These are phyloP conservation scores for Chalciporus piperatus DNA, from an alignment of 768 basidiomycete genomes.

Conservation along the genomic window DNA sequence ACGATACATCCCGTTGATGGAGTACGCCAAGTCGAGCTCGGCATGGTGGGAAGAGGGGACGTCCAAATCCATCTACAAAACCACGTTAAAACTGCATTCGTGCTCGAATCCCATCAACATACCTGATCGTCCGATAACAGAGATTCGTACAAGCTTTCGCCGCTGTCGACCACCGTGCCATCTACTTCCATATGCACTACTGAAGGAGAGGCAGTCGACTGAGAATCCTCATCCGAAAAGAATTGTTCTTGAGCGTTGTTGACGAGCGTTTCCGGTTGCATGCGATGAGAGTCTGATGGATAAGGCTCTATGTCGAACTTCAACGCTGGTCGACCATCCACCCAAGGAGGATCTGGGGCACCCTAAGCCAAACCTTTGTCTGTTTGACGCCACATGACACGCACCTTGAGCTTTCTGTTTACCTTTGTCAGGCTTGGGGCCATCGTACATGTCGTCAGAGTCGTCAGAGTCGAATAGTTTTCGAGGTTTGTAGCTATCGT, in stretches of 20 bases:
- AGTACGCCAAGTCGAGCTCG: constrained; percentile 22
- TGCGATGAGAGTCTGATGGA: neutral
- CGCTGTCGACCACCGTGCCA: neutral
- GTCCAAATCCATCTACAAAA: constrained; percentile 18
- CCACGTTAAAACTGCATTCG: neutral
- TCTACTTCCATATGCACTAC: neutral
- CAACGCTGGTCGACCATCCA: neutral
- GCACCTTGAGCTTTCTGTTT: neutral
- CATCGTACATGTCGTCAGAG: neutral
- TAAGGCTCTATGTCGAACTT: neutral
- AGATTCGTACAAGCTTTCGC: neutral
- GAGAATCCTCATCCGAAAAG: neutral
- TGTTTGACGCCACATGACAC: neutral
- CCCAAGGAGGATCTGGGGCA: neutral
- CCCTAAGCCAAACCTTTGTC: neutral
- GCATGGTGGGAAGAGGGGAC: constrained; percentile 8
- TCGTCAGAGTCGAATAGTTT: neutral
- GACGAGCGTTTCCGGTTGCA: neutral
- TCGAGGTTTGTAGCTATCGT: neutral
- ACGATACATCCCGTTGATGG: constrained; percentile 47
- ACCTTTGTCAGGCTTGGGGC: neutral
- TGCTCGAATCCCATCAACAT: neutral
- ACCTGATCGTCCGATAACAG: neutral
- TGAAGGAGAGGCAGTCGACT: neutral
- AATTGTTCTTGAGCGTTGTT: neutral